phyloP scores from a whole-genome alignment of 1,284 basidiomycete genomes.

The Grifola frondosa region DNA sequence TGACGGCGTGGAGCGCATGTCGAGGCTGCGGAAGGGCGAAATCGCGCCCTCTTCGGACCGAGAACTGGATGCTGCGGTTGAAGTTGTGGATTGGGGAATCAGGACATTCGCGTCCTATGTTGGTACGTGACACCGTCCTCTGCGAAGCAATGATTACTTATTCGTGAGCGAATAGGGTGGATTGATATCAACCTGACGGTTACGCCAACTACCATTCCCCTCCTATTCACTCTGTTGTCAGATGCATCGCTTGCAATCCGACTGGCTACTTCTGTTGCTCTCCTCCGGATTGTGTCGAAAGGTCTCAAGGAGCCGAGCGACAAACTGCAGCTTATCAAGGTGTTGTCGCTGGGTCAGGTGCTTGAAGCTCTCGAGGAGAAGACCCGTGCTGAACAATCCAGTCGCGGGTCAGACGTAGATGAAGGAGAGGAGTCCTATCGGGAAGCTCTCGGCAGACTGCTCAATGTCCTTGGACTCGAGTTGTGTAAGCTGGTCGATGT shows the following conservation, averaged over 20 bases:
- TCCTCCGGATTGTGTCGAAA: constrained; percentile 85
- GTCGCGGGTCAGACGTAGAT: constrained; percentile 66
- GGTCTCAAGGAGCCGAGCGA: constrained; percentile 92
- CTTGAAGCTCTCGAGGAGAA: constrained; percentile 78
- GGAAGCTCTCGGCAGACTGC: constrained; percentile 83
- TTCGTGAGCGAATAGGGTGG: constrained; percentile 69
- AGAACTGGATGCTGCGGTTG: constrained; percentile 64
- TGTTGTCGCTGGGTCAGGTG: constrained; percentile 82
- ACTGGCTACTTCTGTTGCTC: constrained; percentile 77
- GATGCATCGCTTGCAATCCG: constrained; percentile 79
- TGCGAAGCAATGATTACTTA: neutral
- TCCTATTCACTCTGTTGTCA: constrained; percentile 87
- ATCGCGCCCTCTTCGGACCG: constrained; percentile 38
- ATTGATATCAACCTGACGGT: constrained; percentile 97
- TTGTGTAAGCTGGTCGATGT: constrained; percentile 84
- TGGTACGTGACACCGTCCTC: constrained; percentile 57
- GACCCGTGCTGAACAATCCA: constrained; percentile 68
- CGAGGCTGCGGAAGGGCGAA: constrained; percentile 50
- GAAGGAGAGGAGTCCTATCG: constrained; percentile 85
- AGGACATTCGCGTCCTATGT: constrained; percentile 93
- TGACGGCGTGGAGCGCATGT: constrained; percentile 67
- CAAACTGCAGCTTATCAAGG: constrained; percentile 89
- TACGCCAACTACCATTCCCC: constrained; percentile 83
- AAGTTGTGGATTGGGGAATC: constrained; percentile 87
- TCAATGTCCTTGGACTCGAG: constrained; percentile 85